Conservation (phyloP, 176 grass and related monocot species). For the Aegilops longissima region DNA sequence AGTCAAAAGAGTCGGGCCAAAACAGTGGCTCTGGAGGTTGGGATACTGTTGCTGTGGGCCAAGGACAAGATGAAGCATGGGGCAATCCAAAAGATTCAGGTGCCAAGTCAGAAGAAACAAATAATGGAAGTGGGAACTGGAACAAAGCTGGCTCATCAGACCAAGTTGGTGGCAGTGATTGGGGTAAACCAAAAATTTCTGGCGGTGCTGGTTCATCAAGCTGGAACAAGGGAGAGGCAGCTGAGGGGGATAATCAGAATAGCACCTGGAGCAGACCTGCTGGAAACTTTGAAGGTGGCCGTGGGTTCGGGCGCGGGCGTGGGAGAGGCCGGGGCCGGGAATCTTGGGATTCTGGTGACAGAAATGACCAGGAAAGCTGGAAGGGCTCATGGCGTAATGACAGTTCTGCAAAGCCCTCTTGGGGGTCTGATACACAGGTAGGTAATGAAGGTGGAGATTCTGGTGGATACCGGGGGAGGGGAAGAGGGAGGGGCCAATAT, state of each 20-base stretch:
- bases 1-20: conserved; percentile 39
- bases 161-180: conserved; percentile 27
- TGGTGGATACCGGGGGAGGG: conserved; percentile 37
- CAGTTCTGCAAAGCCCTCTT: conserved; percentile 35
- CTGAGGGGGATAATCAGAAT: conserved; percentile 23
- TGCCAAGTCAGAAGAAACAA: conserved; percentile 33
- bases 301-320: conserved; percentile 42
- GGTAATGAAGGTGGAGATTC: conserved; percentile 40
- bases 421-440: conserved; percentile 35
- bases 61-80: conserved; percentile 32
- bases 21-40: conserved; percentile 17
- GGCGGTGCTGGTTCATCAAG: neutral
- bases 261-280: conserved; percentile 41
- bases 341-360: conserved; percentile 33
- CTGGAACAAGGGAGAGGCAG: no score
- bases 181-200: conserved; percentile 43
- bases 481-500: conserved; percentile 53
- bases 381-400: conserved; percentile 39
- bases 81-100: conserved; percentile 31
- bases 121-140: conserved; percentile 29
- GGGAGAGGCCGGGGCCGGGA: conserved; percentile 37
- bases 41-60: conserved; percentile 29
- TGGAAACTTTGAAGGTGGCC: conserved; percentile 42
- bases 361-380: conserved; percentile 39
- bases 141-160: conserved; percentile 38